Evolutionary conservation across 805 yeast genomes (phyloP).

Genomic region (Sporopachydermia quercuum): DNA sequence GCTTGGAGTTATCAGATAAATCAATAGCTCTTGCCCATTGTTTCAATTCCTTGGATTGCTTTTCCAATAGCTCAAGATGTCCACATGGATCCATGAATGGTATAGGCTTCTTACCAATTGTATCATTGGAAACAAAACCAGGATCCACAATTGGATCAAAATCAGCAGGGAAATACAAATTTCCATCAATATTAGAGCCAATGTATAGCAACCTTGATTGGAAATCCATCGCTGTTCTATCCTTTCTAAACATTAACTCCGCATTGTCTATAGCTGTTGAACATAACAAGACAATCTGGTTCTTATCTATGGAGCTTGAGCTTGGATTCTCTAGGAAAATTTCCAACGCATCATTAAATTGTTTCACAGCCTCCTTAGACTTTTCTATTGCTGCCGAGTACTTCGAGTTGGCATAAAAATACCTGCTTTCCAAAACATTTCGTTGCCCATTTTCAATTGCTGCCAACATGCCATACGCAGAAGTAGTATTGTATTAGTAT

Average conservation of each 20-base stretch:
- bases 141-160: too few species aligned
- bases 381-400: slow-evolving; percentile 4
- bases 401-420: slow-evolving; percentile 8
- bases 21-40: slow-evolving; percentile 12
- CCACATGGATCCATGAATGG: slow-evolving; percentile 12
- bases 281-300: slow-evolving; percentile 10
- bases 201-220: slow-evolving; percentile 17
- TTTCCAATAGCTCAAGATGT: slow-evolving; percentile 6
- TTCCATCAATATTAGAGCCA: slow-evolving; percentile 16
- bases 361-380: slow-evolving; percentile 5
- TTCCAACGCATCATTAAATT: slow-evolving; percentile 3
- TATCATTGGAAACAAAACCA: too few species aligned
- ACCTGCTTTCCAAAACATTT: slow-evolving; percentile 2
- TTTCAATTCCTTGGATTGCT: slow-evolving; percentile 6
- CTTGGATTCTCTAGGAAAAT: slow-evolving; percentile 11
- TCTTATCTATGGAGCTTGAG: slow-evolving; percentile 11
- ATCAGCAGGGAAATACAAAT: slow-evolving; percentile 13
- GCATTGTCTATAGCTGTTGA: slow-evolving; percentile 3
- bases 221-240: slow-evolving; percentile 9
- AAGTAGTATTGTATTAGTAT: too few species aligned
- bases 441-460: background rate
- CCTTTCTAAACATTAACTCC: background rate
- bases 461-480: background rate
- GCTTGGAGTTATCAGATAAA: slow-evolving; percentile 4
- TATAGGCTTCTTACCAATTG: too few species aligned